Evolutionary conservation across 2,329 filamentous ascomycete genomes (phyloP).

Genomic region (Coleophoma crateriformis): DNA sequence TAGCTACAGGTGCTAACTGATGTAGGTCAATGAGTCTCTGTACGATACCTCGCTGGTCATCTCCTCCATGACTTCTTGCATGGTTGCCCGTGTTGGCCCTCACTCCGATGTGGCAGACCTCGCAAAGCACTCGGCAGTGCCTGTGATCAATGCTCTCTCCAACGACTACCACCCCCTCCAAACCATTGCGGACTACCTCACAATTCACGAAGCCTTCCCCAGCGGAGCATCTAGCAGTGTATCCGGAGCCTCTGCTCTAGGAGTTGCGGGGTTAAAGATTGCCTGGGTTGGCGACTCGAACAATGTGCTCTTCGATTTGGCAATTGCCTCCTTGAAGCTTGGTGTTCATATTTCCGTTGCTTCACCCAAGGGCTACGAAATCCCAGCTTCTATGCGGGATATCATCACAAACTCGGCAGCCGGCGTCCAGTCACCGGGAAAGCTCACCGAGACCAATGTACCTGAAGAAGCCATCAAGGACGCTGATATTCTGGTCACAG

Average conservation of each 20-base stretch:
- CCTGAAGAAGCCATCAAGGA: conserved; percentile 81
- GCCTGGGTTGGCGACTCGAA: conserved; percentile 97
- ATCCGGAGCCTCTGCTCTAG: conserved; percentile 37
- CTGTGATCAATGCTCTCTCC: conserved; percentile 82
- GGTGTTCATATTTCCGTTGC: conserved; percentile 84
- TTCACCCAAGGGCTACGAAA: conserved; percentile 78
- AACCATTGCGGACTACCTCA: conserved; percentile 89
- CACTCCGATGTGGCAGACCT: conserved; percentile 70
- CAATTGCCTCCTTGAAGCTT: conserved; percentile 80
- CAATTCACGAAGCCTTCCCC: conserved; percentile 74
- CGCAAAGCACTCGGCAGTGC: conserved; percentile 68
- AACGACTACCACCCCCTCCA: conserved; percentile 92
- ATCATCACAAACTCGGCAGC: conserved; percentile 62
- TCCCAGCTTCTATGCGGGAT: conserved; percentile 67
- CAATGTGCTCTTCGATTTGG: conserved; percentile 92
- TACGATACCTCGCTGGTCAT: conserved; percentile 89
- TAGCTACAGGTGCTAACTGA: no score
- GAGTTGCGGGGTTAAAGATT: conserved; percentile 78
- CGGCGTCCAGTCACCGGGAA: conserved; percentile 53
- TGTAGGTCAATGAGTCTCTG: conserved; percentile 77
- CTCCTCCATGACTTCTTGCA: conserved; percentile 85
- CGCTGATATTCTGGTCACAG: conserved; percentile 88
- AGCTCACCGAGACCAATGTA: conserved; percentile 67
- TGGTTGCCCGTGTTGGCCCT: conserved; percentile 72
- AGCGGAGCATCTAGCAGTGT: conserved; percentile 23